Base-by-base conservation (phyloP, 2,329 filamentous ascomycete species). In the Hawksworthiomyces lignivorus region DNA sequence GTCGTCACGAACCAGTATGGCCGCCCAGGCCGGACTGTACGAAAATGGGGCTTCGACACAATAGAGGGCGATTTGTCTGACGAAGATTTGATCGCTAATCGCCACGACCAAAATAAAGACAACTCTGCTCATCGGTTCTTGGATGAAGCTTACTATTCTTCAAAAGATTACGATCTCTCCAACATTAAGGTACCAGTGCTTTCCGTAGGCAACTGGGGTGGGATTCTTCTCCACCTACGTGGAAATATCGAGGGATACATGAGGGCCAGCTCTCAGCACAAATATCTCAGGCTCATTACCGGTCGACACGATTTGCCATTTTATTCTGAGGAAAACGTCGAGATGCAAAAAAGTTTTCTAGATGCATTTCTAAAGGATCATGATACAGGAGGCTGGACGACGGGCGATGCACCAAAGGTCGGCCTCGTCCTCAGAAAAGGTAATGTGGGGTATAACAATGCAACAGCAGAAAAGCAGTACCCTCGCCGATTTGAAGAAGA, bases 291-390 rank as follows among this genome's bases (percentile, higher is more conserved):
- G 6, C 77, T 84, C 55, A 81, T 85, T 52, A 79, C 74, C 1
- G 82, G 82, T 2, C 70, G 82, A 0, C 82, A 87, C 48, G 82
- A 86, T 51, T 64, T 86, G 2, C 82, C 82, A 0, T 85, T 86
- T 56, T 87, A 84, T 60, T 84, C 84, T 54, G 58, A 71, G 1
- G 76, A 84, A 36, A 77, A 84, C 48, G 80, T 83, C 0, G 77
- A 82, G 46, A 51, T 86, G 0, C 82, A 86, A 53, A 68, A 66
- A 35, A 76, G 73, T 49, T 87, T 87, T 56, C 62, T 86, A 0
- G 78, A 84, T 45, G 81, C 81, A 0, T 87, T 87, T 53, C 67
- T 87, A 26, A 85, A 84, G 50, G 76, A 68, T 2, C 68, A 84
- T 0, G 82, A 86, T 50, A 62, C 65, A 0, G 65, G 64, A 1